These are phyloP conservation scores for Xylaria flabelliformis DNA, from an alignment of 495 filamentous ascomycete genomes.

Conservation along the genomic window DNA sequence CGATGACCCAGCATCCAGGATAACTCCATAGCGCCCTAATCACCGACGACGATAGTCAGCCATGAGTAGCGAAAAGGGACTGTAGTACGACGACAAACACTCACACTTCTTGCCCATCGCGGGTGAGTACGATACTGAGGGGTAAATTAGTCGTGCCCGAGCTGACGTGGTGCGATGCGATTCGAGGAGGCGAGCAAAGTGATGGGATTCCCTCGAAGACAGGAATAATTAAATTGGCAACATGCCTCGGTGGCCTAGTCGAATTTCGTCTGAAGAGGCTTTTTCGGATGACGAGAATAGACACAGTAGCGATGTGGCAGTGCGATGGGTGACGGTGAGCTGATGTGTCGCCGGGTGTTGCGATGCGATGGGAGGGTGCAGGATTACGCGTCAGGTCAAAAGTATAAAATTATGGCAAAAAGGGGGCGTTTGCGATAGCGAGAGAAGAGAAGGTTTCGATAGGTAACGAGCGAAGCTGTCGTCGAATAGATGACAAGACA, in stretches of 20 bases:
- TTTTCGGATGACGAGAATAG: neutral
- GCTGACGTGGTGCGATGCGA: neutral
- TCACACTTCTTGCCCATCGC: slow-evolving; percentile 45
- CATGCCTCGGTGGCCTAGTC: slow-evolving; percentile 9
- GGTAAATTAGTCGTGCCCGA: neutral
- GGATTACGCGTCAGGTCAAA: slow-evolving; percentile 28
- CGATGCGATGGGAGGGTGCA: slow-evolving; percentile 8
- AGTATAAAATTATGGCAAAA: slow-evolving; percentile 26
- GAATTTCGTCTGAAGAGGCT: neutral
- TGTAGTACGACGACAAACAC: slow-evolving; percentile 14
- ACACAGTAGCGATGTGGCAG: neutral
- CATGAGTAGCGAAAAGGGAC: neutral
- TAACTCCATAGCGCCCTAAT: slow-evolving; percentile 63
- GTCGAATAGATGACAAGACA: slow-evolving; percentile 20
- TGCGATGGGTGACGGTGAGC: neutral
- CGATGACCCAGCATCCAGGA: slow-evolving; percentile 69
- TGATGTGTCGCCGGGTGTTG: neutral
- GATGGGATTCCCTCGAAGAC: neutral
- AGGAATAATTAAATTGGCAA: slow-evolving; percentile 6
- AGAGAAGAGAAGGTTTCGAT: slow-evolving; percentile 17
- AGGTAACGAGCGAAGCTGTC: slow-evolving; percentile 27
- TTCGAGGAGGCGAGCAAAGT: neutral
- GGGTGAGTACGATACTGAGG: slow-evolving; percentile 6
- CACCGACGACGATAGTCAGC: slow-evolving; percentile 25
- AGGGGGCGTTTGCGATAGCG: slow-evolving; percentile 20